These are phyloP conservation scores for Metarhizium guizhouense DNA, from an alignment of 2,329 filamentous ascomycete species.

Conservation along the genomic window DNA sequence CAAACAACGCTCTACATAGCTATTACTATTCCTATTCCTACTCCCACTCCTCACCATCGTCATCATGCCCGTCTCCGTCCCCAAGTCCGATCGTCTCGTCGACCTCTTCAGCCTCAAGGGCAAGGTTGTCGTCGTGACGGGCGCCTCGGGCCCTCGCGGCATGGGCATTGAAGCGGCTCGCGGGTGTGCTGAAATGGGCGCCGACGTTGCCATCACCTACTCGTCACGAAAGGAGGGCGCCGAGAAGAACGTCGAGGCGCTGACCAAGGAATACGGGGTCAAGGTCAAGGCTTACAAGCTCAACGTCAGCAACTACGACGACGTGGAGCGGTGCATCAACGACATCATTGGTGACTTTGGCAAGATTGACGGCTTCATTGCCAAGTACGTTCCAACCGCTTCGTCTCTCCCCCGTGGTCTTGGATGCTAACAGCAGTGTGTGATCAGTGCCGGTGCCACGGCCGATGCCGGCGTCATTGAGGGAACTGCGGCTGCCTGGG, in stretches of 20 bases:
- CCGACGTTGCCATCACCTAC: slow-evolving; percentile 64
- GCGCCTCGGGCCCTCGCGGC: slow-evolving; percentile 59
- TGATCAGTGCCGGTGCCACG: slow-evolving; percentile 51
- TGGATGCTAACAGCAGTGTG: background rate
- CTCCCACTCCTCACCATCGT: background rate
- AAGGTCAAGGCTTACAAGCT: slow-evolving; percentile 55
- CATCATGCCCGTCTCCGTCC: slow-evolving; percentile 47
- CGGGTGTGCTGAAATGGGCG: slow-evolving; percentile 63
- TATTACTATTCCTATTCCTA: too few relatives aligned
- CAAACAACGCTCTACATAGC: background rate
- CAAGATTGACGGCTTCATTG: slow-evolving; percentile 65
- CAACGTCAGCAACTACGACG: slow-evolving; percentile 43
- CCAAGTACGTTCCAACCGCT: slow-evolving; percentile 47
- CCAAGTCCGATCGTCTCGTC: slow-evolving; percentile 46
- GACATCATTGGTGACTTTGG: slow-evolving; percentile 67
- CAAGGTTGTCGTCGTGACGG: slow-evolving; percentile 63
- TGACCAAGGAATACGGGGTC: slow-evolving; percentile 57
- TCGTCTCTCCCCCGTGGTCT: slow-evolving; percentile 32
- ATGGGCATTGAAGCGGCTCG: slow-evolving; percentile 63
- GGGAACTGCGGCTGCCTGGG: slow-evolving; percentile 58
- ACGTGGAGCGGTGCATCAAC: slow-evolving; percentile 43
- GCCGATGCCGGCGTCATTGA: slow-evolving; percentile 61
- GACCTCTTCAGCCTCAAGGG: slow-evolving; percentile 67
- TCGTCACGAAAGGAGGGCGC: slow-evolving; percentile 61
- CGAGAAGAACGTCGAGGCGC: slow-evolving; percentile 55